phyloP scores from a whole-genome alignment of 192 early-diverging fungal genomes.

The Entomortierella lignicola region DNA sequence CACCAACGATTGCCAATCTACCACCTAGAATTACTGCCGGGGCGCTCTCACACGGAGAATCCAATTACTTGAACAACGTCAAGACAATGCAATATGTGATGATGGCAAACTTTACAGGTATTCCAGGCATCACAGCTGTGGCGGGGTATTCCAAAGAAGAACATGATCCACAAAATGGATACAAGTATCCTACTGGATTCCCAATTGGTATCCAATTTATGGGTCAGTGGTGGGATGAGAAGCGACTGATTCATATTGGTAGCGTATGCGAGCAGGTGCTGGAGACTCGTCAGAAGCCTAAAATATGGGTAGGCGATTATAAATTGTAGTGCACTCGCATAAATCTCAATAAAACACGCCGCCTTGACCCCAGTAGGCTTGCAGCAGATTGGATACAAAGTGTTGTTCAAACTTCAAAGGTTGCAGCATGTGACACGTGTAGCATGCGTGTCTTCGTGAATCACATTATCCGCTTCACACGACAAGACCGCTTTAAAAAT shows the following conservation, averaged over 20 bases:
- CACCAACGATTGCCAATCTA: constrained; percentile 68
- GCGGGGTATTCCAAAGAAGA: constrained; percentile 61
- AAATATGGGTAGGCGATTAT: constrained; percentile 44
- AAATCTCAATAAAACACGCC: not conserved
- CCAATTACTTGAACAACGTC: constrained; percentile 62
- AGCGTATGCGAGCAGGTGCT: constrained; percentile 62
- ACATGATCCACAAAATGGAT: constrained; percentile 19
- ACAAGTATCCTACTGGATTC: constrained; percentile 53
- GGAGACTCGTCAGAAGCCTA: constrained; percentile 53
- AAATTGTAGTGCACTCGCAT: not conserved
- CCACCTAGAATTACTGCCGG: constrained; percentile 63
- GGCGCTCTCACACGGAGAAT: constrained; percentile 60
- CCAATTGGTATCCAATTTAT: constrained; percentile 78
- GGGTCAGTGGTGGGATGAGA: constrained; percentile 78
- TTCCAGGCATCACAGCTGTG: constrained; percentile 72
- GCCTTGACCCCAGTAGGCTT: no score
- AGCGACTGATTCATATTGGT: constrained; percentile 67
- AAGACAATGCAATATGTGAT: constrained; percentile 70
- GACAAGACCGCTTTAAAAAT: not conserved
- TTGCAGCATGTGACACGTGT: no score
- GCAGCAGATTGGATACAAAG: no score
- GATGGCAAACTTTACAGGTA: constrained; percentile 73
- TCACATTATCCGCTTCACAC: constrained; percentile 7
- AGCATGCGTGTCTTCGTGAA: no score
- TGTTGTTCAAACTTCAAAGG: no score